Base-by-base conservation (phyloP, 2,329 filamentous ascomycete species). In the Fusarium hostae region DNA sequence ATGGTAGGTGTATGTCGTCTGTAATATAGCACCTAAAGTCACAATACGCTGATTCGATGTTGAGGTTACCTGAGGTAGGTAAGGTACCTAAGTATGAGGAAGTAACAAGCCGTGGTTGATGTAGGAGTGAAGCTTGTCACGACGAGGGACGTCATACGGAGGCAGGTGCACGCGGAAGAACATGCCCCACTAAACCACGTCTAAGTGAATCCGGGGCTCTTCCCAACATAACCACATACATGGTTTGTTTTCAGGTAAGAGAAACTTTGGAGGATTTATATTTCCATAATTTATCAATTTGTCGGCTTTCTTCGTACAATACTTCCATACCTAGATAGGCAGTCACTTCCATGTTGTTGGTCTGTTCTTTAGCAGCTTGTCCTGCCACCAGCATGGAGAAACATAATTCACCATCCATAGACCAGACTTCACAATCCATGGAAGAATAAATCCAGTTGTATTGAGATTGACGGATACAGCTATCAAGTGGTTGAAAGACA, bases 131-230 rank as follows among this genome's bases (percentile, higher is more conserved):
- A 70, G 66, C 58, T 66, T 41, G 34, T 40, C 48, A 35, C 22
- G 30, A 40, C 24, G 20, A 59, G 35, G 68, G 55, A 73, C 71
- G 71, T 73, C 71, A 73, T 74, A 48, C 41, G 39, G 58, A 34
- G 41, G 26, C 26, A 34, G 50, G 43, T 45, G 44, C 45, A 65
- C 65, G 59, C 65, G 57, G 63, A 43, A 47, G 56, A 41, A 45
- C 64, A 58, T 65, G 65, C 57, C 51, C 62, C 61, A 57, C 47
- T 52, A 37, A 59, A 48, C 40, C 39, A 34, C 37, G 28, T 60
- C 48, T 47, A 37, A 50, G 45, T 41, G 18, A 55, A 59, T 28
- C 15, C 22, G 32, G 15, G 24, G 6, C 32, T 20, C 41, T 30
- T 35, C 40, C 4, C 32, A 55, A 37, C 10, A 44, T 39, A 30